phyloP scores from a whole-genome alignment of 139 green algal genomes.

The Coelastrella sp. region DNA sequence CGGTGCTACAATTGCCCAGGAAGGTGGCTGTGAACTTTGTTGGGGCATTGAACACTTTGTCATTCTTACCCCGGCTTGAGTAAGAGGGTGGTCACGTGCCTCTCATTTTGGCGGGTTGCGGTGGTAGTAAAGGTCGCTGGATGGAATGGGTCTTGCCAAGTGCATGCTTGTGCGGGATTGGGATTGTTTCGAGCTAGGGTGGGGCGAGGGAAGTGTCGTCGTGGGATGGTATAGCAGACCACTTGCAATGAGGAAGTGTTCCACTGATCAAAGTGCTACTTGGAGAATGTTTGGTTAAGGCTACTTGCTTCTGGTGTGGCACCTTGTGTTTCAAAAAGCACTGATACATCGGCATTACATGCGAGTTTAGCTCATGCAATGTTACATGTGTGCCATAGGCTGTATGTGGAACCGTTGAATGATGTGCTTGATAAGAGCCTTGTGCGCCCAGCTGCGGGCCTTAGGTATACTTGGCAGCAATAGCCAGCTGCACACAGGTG shows the following conservation, averaged over 20 bases:
- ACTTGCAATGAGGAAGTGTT: neutral
- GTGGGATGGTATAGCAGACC: neutral
- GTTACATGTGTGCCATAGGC: neutral
- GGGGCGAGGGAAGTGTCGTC: neutral
- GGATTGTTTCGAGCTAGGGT: neutral
- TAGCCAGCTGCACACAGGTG: neutral
- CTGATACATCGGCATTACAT: neutral
- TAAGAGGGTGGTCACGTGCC: neutral
- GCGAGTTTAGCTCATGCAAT: too few species aligned
- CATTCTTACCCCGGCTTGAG: neutral
- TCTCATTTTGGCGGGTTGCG: neutral
- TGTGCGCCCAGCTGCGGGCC: neutral
- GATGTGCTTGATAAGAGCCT: neutral
- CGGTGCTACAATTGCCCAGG: neutral
- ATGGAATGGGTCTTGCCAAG: neutral
- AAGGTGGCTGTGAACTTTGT: neutral
- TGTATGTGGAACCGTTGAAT: neutral
- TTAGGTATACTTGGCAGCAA: neutral
- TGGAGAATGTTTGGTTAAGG: neutral
- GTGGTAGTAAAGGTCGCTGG: neutral
- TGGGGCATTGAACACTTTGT: neutral
- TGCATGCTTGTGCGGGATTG: neutral
- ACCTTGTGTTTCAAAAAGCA: neutral
- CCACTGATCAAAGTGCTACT: neutral
- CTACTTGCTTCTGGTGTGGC: neutral